These are phyloP conservation scores for Xylaria arbuscula DNA, from an alignment of 2,329 filamentous ascomycete species.

Conservation along the genomic window DNA sequence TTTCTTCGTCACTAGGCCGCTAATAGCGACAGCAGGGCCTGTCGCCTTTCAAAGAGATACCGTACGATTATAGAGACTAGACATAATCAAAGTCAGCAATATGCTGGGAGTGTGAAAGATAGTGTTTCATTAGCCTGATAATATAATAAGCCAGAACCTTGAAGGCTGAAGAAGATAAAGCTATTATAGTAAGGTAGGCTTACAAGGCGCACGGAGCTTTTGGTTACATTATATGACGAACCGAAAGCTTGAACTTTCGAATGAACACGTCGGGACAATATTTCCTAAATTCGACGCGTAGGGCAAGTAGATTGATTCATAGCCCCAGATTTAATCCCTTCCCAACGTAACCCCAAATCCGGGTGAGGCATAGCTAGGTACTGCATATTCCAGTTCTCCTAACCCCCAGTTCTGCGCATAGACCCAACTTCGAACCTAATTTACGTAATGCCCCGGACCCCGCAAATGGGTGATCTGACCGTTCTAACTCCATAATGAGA, in stretches of 20 bases:
- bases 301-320: background rate
- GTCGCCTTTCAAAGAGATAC: background rate
- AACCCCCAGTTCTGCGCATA: background rate
- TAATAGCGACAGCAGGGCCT: background rate
- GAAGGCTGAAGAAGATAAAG: background rate
- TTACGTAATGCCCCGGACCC: constrained; percentile 33
- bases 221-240: background rate
- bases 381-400: constrained; percentile 1
- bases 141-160: background rate
- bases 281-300: background rate
- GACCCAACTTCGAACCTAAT: background rate
- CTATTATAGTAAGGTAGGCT: background rate
- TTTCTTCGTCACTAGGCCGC: background rate
- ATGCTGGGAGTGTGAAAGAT: background rate
- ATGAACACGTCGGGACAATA: background rate
- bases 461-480: constrained; percentile 25
- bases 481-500: background rate
- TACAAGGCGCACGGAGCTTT: background rate
- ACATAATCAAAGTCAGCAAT: background rate
- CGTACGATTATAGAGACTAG: background rate
- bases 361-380: background rate
- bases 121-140: background rate
- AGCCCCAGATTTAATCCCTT: background rate
- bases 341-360: background rate
- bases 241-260: background rate